Evolutionary conservation across 1,139 yeast genomes (phyloP), one percentile per base, ranked within the genome.

Genomic region (Magnusiomyces ingens): DNA sequence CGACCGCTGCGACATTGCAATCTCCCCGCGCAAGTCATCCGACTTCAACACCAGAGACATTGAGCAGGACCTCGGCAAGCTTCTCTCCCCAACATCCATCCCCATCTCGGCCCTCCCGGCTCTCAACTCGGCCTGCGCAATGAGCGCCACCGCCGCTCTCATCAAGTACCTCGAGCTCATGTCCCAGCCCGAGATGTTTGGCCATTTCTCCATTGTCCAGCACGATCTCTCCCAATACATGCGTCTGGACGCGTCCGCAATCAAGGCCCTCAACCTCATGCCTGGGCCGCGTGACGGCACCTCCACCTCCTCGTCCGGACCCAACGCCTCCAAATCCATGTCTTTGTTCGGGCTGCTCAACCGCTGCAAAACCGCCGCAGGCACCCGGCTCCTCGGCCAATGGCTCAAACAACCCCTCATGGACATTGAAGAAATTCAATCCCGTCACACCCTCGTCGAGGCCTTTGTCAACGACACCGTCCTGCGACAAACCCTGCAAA

Each of bases 361-460:
- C 72, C 82, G 83, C 60, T 93, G 98, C 72, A 88, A 86, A 63
- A 85, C 95, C 2, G 75, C 82, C 0, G 88, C 94, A 19, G 99
- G 99, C 2, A 76, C 93, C 1, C 78, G 98, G 60, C 71, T 91
- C 52, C 76, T 93, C 40, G 83, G 93, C 12, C 96, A 89, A 64
- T 93, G 99, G 99, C 76, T 94, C 58, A 93, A 93, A 64, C 99
- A 93, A 68, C 99, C 99, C 0, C 75, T 93, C 50, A 83, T 95
- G 54, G 80, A 80, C 60, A 65, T 78, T 19, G 65, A 64, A 0
- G 79, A 75, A 51, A 91, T 93, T 45, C 68, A 72, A 45, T 76
- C 81, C 41, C 78, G 99, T 53, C 97, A 88, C 59, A 68, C 74
- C 6, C 73, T 93, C 53, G 96, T 93, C 10, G 85, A 80, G 44